Evolutionary conservation across 306 rosid species (phyloP).

Genomic region (Pyrus bretschneideri): DNA sequence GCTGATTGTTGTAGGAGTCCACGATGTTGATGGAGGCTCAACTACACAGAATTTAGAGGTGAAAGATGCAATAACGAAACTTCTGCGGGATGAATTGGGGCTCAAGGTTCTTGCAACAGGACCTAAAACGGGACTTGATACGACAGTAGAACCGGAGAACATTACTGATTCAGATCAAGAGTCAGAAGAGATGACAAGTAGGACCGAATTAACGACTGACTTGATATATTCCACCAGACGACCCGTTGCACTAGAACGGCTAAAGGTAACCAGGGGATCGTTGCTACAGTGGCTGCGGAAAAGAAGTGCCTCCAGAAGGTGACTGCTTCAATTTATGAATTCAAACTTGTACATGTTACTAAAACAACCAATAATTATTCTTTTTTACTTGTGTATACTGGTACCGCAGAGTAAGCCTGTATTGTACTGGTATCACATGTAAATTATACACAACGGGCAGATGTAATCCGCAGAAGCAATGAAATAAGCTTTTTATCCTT

Average conservation of each 20-base stretch:
- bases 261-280: slow-evolving; percentile 68
- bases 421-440: neutral
- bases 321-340: neutral
- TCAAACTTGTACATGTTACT: slow-evolving; percentile 17
- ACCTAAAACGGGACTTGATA: slow-evolving; percentile 32
- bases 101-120: slow-evolving; percentile 56
- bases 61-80: slow-evolving; percentile 57
- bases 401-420: neutral
- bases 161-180: slow-evolving; percentile 19
- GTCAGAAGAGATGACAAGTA: slow-evolving; percentile 23
- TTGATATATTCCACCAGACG: slow-evolving; percentile 48
- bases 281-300: slow-evolving; percentile 59
- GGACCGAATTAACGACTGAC: slow-evolving; percentile 21
- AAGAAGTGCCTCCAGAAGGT: slow-evolving; percentile 18
- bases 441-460: slow-evolving; percentile 1
- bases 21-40: slow-evolving; percentile 37
- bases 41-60: slow-evolving; percentile 37
- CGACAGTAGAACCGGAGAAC: slow-evolving; percentile 22
- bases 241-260: slow-evolving; percentile 64
- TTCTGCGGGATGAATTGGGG: slow-evolving; percentile 65
- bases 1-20: slow-evolving; percentile 63
- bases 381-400: neutral
- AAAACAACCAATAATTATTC: neutral
- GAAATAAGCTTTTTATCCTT: neutral
- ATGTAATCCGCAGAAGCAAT: slow-evolving; percentile 3